A percentile compares a stretch with the other conserved stretches of the same genome.
Evolutionary conservation across 208 protist genomes (phyloP).

Genomic region (Leishmania gerbilli): DNA sequence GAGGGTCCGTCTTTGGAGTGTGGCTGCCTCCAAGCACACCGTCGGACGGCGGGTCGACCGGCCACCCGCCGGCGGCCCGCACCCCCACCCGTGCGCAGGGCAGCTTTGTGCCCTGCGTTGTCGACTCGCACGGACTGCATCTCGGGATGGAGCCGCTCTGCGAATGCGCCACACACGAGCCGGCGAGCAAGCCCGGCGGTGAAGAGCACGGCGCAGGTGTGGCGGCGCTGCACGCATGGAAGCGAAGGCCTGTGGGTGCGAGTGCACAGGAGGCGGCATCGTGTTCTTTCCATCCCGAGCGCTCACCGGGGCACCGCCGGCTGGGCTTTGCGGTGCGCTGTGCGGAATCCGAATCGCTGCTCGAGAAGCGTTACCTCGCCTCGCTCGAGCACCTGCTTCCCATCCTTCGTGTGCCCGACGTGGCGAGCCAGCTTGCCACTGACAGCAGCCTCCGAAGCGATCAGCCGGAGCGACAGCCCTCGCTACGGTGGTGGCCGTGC

Average conservation of each 20-base stretch:
- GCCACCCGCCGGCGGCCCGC: background rate
- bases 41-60: background rate
- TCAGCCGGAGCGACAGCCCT: background rate
- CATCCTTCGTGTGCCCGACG: no score
- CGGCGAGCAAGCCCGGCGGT: background rate
- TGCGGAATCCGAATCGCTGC: slow-evolving; percentile 8
- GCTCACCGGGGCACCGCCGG: background rate
- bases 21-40: slow-evolving; percentile 31
- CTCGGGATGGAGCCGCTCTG: slow-evolving; percentile 1
- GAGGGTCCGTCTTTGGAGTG: slow-evolving; percentile 46
- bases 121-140: slow-evolving; percentile 19
- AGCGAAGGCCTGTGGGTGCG: background rate
- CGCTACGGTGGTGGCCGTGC: slow-evolving; percentile 26
- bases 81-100: slow-evolving; percentile 2
- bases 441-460: background rate
- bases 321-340: slow-evolving; percentile 17
- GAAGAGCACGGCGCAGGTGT: background rate
- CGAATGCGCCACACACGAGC: background rate
- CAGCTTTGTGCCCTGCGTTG: slow-evolving; percentile 5
- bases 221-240: background rate
- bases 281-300: background rate
- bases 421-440: background rate
- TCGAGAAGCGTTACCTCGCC: background rate
- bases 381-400: slow-evolving; percentile 13
- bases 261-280: background rate